Evolutionary conservation across 1,284 basidiomycete species (phyloP).

Genomic region (Leccinum colubrinum): DNA sequence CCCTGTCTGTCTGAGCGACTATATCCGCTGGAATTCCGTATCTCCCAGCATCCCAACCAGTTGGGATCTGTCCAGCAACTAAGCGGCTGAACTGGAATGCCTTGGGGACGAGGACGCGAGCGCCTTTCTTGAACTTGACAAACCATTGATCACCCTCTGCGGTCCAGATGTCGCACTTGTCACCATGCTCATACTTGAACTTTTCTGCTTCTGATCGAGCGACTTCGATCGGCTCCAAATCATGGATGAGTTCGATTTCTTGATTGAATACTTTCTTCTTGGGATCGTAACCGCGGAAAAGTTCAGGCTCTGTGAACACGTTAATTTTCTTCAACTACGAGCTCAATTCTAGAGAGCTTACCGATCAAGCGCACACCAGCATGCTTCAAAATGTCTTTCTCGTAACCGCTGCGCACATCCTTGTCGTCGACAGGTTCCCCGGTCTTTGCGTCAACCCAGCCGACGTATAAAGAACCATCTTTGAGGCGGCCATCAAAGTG

Average conservation of each 20-base stretch:
- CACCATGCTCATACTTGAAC: slow-evolving; percentile 96
- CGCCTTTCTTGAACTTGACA: slow-evolving; percentile 98
- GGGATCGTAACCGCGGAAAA: slow-evolving; percentile 97
- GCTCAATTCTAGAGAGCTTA: slow-evolving; percentile 36
- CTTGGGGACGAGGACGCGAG: slow-evolving; percentile 92
- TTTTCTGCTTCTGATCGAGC: slow-evolving; percentile 89
- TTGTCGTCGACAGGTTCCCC: slow-evolving; percentile 98
- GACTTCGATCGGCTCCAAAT: slow-evolving; percentile 95
- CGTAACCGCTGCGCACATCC: slow-evolving; percentile 91
- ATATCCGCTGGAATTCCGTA: slow-evolving; percentile 99
- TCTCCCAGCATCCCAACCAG: slow-evolving; percentile 94
- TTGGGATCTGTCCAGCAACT: slow-evolving; percentile 95
- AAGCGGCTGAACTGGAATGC: slow-evolving; percentile 93
- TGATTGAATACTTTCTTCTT: slow-evolving; percentile 97
- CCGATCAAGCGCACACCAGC: slow-evolving; percentile 96
- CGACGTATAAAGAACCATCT: slow-evolving; percentile 89
- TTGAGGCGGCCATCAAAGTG: slow-evolving; percentile 97
- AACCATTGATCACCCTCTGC: slow-evolving; percentile 91
- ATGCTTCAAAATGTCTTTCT: slow-evolving; percentile 91
- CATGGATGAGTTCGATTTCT: slow-evolving; percentile 95
- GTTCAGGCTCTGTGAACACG: slow-evolving; percentile 77
- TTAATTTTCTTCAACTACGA: slow-evolving; percentile 6
- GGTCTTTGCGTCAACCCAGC: slow-evolving; percentile 97
- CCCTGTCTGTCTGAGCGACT: slow-evolving; percentile 90
- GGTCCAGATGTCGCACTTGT: slow-evolving; percentile 95